Percentiles rank a stretch among this genome's conserved stretches.
These are phyloP conservation scores for Skeletonema costatum DNA, from an alignment of 108 stramenopile species.

Conservation along the genomic window DNA sequence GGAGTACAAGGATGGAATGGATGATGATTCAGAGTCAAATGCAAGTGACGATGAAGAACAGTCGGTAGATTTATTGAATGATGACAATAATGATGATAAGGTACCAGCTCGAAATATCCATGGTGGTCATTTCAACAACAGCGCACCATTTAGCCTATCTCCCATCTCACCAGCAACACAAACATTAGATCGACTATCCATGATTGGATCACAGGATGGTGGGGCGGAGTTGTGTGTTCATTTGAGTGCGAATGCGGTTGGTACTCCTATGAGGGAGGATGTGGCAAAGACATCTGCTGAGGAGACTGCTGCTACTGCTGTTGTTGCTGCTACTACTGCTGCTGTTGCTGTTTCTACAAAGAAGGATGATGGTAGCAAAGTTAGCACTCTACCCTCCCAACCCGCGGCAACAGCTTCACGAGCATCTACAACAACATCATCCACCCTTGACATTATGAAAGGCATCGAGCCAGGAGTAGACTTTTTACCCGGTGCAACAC, in stretches of 20 bases:
- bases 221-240: constrained; percentile 29
- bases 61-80: neutral
- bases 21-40: constrained; percentile 15
- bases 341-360: too few species aligned
- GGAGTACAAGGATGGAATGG: constrained; percentile 17
- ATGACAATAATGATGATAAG: neutral
- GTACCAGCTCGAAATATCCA: neutral
- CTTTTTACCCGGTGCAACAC: constrained; percentile 51
- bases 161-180: constrained; percentile 36
- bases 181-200: constrained; percentile 35
- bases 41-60: neutral
- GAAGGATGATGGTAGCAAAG: too few species aligned
- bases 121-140: neutral
- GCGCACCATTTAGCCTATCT: neutral
- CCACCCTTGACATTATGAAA: constrained; percentile 22
- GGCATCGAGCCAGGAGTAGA: constrained; percentile 49
- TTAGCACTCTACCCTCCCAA: too few species aligned
- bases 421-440: neutral
- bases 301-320: neutral
- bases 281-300: neutral
- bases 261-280: neutral
- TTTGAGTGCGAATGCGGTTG: constrained; percentile 8
- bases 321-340: too few species aligned
- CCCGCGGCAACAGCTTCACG: neutral
- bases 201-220: constrained; percentile 31